Evolutionary conservation across 164 flowering plant species (phyloP).

Genomic region (Houttuynia cordata): DNA sequence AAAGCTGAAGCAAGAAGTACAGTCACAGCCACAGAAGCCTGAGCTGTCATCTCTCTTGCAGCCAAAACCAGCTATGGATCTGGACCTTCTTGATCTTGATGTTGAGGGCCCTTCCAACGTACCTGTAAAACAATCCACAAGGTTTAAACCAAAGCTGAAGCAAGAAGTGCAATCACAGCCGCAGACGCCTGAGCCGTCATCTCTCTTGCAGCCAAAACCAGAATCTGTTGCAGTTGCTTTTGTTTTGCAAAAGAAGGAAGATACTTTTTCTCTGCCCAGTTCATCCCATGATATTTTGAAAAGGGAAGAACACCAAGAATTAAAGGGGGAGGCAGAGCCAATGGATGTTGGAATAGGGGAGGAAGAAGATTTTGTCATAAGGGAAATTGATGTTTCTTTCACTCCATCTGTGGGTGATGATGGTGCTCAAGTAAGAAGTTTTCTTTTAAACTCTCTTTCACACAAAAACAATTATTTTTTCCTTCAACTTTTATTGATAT

Average conservation of each 20-base stretch:
- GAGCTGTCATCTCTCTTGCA: no score
- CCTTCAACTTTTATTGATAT: not conserved
- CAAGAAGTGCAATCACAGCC: no score
- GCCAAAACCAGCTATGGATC: no score
- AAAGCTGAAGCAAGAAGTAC: not conserved
- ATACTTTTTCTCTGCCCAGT: not conserved
- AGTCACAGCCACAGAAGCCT: not conserved
- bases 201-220: conserved; percentile 1
- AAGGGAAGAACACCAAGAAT: not conserved
- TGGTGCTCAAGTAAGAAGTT: not conserved
- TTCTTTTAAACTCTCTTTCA: not conserved
- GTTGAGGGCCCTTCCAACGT: no score
- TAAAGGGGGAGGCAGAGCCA: not conserved
- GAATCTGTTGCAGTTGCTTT: not conserved
- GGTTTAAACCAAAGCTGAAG: no score
- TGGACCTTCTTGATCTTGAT: no score
- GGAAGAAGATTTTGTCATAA: conserved; percentile 2
- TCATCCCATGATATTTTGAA: not conserved
- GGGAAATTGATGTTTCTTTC: conserved; percentile 3
- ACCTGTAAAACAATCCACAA: no score
- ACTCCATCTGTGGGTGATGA: not conserved
- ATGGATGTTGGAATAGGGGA: no score
- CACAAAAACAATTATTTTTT: no score
- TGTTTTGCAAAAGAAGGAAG: not conserved
- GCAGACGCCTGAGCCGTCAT: no score